Percentiles rank a stretch among this genome's conserved stretches.
Conservation (phyloP, 495 filamentous ascomycete species). For the Penicillium mononematosum region DNA sequence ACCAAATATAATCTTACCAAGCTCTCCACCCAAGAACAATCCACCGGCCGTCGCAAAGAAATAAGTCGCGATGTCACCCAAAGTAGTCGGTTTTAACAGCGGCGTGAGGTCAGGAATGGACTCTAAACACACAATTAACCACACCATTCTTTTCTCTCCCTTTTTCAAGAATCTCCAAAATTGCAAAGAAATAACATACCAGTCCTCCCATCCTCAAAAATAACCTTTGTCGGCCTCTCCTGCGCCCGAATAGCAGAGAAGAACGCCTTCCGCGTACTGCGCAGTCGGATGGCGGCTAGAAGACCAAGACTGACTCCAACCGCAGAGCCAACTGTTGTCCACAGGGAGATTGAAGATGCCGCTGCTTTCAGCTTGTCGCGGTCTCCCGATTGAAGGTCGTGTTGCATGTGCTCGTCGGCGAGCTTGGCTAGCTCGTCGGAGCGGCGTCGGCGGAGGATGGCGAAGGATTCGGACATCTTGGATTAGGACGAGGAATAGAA, state of each 20-base stretch:
- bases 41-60: constrained; percentile 61
- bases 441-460: constrained; percentile 53
- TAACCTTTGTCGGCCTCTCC: constrained; percentile 59
- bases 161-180: not conserved
- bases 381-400: constrained; percentile 59
- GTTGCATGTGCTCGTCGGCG: constrained; percentile 61
- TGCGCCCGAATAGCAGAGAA: constrained; percentile 59
- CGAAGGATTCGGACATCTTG: constrained; percentile 52
- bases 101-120: constrained; percentile 59
- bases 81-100: constrained; percentile 52
- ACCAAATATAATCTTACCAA: constrained; percentile 28
- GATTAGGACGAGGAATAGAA: not conserved
- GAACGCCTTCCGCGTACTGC: constrained; percentile 51
- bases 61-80: constrained; percentile 63
- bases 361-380: constrained; percentile 57
- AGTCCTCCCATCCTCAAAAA: constrained; percentile 58
- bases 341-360: constrained; percentile 48
- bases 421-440: constrained; percentile 55
- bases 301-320: constrained; percentile 60
- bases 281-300: constrained; percentile 55
- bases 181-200: constrained; percentile 36
- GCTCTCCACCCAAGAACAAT: constrained; percentile 63
- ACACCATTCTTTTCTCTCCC: not conserved
- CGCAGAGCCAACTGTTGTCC: constrained; percentile 57
- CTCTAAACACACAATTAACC: constrained; percentile 39